Base-by-base conservation (phyloP, 1,139 yeast species). In the Petasospora rhodanensis region DNA sequence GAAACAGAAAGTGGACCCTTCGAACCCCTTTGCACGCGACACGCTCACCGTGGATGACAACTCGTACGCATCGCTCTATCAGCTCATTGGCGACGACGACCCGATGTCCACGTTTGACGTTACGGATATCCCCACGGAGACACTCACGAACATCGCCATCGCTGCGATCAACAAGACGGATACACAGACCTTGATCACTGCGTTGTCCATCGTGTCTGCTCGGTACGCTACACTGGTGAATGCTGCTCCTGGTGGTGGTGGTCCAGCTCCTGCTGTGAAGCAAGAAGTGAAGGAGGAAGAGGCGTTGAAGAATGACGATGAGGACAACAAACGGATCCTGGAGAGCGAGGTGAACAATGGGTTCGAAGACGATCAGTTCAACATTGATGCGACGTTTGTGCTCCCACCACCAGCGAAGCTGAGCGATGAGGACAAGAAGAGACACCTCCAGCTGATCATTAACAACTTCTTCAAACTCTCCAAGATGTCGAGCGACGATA, bases 61-160 rank as follows among this genome's bases (percentile, higher is more conserved):
- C 36, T 55, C 62, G 10, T 67, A 63, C 38, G 57, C 62, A 22
- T 52, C 68, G 1, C 47, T 70, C 15, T 89, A 76, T 54, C 73
- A 79, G 26, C 65, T 89, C 38, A 78, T 81, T 40, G 80, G 76
- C 32, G 64, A 78, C 3, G 56, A 60, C 21, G 78, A 80, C 54
- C 76, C 79, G 29, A 57, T 79, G 29, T 72, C 76, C 18, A 66
- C 69, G 31, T 81, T 85, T 51, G 91, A 87, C 55, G 73, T 86
- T 32, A 69, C 84, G 7, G 62, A 73, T 7, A 63, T 89, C 12
- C 83, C 93, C 2, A 71, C 70, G 22, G 75, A 78, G 37, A 66
- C 81, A 5, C 72, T 86, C 35, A 69, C 71, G 21, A 70, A 74
- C 28, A 79, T 80, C 69, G 84, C 81, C 14, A 63, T 76, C 37